Percentiles rank a stretch among this genome's conserved stretches.
Conservation (phyloP, 2,329 filamentous ascomycete species). For the Fusarium torreyae region DNA sequence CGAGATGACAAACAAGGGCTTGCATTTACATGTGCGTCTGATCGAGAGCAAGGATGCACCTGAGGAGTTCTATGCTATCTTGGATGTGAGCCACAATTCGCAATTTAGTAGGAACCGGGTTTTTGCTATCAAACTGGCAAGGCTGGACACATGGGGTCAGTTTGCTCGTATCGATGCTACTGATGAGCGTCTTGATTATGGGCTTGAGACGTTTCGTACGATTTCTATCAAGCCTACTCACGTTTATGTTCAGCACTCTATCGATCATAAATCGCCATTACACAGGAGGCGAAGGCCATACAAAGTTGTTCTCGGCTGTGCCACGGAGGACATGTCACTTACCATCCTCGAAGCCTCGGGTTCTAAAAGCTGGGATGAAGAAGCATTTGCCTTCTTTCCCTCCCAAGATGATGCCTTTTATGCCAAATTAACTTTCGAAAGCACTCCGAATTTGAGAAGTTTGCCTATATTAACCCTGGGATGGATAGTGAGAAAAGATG, state of each 20-base stretch:
- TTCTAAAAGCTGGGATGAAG: conserved; percentile 3
- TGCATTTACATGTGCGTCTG: conserved; percentile 12
- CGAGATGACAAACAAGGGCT: conserved; percentile 25
- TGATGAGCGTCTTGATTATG: neutral
- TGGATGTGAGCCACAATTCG: conserved; percentile 3
- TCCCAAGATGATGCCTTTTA: conserved; percentile 4
- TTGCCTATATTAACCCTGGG: conserved; percentile 1
- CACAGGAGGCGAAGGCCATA: neutral
- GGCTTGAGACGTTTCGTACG: neutral
- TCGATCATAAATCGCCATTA: conserved; percentile 4
- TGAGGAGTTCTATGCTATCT: conserved; percentile 14
- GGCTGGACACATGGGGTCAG: neutral
- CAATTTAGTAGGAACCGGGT: neutral
- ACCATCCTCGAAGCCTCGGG: conserved; percentile 4
- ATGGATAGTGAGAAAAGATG: conserved; percentile 16
- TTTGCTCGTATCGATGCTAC: conserved; percentile 16
- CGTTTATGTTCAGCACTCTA: conserved; percentile 18
- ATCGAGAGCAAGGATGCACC: neutral
- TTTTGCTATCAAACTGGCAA: conserved; percentile 14
- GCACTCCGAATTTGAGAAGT: neutral
- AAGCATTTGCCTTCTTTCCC: neutral
- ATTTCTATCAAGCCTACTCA: conserved; percentile 6
- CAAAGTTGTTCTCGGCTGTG: conserved; percentile 3
- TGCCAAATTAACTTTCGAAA: neutral
- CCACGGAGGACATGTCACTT: neutral